Conservation (phyloP, 2,329 filamentous ascomycete species). For the Trichoderma atrobrunneum region DNA sequence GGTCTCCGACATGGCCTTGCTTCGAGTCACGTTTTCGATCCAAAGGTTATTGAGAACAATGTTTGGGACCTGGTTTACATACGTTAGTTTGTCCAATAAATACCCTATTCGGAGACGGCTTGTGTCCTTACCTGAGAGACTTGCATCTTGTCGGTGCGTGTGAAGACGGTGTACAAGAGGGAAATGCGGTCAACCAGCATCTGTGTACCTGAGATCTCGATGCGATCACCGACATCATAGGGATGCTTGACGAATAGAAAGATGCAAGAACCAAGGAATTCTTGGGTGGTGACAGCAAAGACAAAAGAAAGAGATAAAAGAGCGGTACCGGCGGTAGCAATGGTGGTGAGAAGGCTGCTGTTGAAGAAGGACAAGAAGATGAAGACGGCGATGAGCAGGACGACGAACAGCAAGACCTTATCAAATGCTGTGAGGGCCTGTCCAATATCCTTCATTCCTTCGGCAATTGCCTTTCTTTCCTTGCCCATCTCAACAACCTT, state of each 20-base stretch:
- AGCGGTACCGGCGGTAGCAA: constrained; percentile 87
- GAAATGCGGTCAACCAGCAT: constrained; percentile 92
- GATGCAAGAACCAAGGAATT: constrained; percentile 96
- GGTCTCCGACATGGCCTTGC: constrained; percentile 85
- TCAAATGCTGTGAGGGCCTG: constrained; percentile 91
- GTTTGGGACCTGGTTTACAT: constrained; percentile 67
- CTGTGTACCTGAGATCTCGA: constrained; percentile 70
- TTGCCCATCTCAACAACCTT: constrained; percentile 81
- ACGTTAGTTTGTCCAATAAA: background rate
- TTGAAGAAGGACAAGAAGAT: constrained; percentile 90
- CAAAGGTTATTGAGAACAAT: constrained; percentile 88
- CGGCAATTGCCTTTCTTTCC: constrained; percentile 82
- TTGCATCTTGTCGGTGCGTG: constrained; percentile 77
- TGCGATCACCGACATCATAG: constrained; percentile 91
- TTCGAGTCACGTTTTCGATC: constrained; percentile 91
- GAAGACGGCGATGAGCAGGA: constrained; percentile 76
- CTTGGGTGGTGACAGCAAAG: constrained; percentile 86
- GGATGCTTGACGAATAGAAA: constrained; percentile 99
- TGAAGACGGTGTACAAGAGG: constrained; percentile 88
- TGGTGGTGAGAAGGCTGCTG: constrained; percentile 76
- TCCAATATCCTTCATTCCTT: constrained; percentile 96
- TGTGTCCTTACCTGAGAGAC: constrained; percentile 52
- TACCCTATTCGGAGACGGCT: background rate
- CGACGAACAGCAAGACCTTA: constrained; percentile 76
- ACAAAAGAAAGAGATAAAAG: constrained; percentile 95